Conservation (phyloP, 2,329 filamentous ascomycete species). For the Fonsecaea nubica region DNA sequence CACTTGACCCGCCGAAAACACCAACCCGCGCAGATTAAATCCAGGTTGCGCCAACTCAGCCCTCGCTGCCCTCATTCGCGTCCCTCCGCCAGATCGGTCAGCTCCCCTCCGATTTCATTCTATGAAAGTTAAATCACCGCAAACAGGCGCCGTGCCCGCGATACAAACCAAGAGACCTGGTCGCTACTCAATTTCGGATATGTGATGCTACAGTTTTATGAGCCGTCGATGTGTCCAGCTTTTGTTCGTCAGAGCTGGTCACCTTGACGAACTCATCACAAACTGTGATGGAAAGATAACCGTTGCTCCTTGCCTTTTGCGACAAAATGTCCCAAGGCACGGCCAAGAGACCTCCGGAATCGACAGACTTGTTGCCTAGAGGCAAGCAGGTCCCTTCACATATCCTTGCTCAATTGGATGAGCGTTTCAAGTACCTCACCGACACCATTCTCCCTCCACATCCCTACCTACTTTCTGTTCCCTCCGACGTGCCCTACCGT, state of each 20-base stretch:
- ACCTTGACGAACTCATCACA: constrained; percentile 21
- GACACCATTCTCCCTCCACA: constrained; percentile 52
- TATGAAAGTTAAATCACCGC: constrained; percentile 10
- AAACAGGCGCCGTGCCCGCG: background rate
- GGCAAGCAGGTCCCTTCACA: constrained; percentile 13
- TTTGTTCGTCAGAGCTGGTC: constrained; percentile 23
- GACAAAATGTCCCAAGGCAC: constrained; percentile 38
- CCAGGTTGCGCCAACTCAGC: background rate
- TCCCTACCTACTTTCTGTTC: constrained; percentile 55
- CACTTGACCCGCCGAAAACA: background rate
- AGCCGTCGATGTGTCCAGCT: constrained; percentile 27
- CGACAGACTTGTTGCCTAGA: constrained; percentile 22
- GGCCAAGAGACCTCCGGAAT: constrained; percentile 27
- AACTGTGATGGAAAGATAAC: constrained; percentile 34
- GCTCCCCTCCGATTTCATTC: background rate
- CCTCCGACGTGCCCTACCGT: constrained; percentile 54
- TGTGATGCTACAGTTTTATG: constrained; percentile 16
- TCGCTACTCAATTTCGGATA: background rate
- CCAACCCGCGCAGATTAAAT: background rate
- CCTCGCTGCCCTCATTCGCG: constrained; percentile 1
- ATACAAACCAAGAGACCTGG: background rate
- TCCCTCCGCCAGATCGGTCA: constrained; percentile 3
- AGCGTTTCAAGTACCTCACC: constrained; percentile 49
- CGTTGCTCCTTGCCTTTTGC: constrained; percentile 19
- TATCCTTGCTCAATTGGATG: constrained; percentile 33